A percentile compares a stretch with the other conserved stretches of the same genome.
These are phyloP conservation scores for Zygotorulaspora mrakii DNA, from an alignment of 1,139 yeast genomes.

Conservation along the genomic window DNA sequence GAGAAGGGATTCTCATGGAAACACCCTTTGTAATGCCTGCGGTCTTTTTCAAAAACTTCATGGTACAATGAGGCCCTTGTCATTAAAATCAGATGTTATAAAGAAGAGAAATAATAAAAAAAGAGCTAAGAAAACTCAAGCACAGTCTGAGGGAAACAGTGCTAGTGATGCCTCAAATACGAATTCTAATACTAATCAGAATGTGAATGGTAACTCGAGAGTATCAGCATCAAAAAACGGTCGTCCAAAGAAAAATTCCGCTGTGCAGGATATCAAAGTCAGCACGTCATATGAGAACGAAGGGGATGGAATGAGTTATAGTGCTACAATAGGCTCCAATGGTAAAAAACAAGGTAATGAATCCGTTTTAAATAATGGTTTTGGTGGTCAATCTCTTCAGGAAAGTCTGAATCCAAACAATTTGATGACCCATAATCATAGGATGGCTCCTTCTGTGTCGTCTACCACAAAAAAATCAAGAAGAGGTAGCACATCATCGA, in stretches of 20 bases:
- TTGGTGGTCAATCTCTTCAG: constrained; percentile 3
- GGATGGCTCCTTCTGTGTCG: constrained; percentile 13
- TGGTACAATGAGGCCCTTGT: constrained; percentile 90
- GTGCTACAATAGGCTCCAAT: neutral
- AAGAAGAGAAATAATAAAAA: constrained; percentile 60
- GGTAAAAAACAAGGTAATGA: constrained; percentile 7
- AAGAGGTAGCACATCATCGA: constrained; percentile 34
- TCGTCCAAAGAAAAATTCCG: constrained; percentile 5
- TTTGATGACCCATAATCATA: constrained; percentile 22
- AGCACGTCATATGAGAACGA: neutral
- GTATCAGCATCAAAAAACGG: neutral
- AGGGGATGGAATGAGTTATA: constrained; percentile 1
- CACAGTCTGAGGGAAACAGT: constrained; percentile 11
- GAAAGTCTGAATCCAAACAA: constrained; percentile 19
- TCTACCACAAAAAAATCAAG: constrained; percentile 22
- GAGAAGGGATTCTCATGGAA: constrained; percentile 93
- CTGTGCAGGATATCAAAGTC: constrained; percentile 1
- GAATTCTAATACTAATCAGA: constrained; percentile 7
- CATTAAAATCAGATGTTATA: constrained; percentile 89
- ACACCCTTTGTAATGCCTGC: constrained; percentile 94
- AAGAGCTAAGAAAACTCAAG: constrained; percentile 29
- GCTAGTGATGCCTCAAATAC: constrained; percentile 1
- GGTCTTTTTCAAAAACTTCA: constrained; percentile 89
- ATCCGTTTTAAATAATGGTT: constrained; percentile 5
- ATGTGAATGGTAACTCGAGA: constrained; percentile 6